Evolutionary conservation across 1,284 basidiomycete genomes (phyloP), one percentile per base, ranked within the genome.

Genomic region (Ganoderma lingzhi): DNA sequence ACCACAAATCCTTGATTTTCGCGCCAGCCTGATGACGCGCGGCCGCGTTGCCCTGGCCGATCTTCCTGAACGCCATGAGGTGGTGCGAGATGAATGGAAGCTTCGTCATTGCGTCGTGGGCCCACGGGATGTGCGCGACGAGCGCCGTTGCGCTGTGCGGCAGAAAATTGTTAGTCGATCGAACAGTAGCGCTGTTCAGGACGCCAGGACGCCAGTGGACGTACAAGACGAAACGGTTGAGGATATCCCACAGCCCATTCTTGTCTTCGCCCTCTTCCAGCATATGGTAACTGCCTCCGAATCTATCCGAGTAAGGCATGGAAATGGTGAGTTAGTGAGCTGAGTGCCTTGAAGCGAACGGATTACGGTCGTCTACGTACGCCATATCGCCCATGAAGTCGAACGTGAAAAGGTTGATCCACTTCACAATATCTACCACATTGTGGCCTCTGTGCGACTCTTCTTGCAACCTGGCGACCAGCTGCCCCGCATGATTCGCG

Each of bases 331-430:
- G 23, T 23, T 23, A 23, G 45, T 35, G 35, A 35, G 35, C 0
- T 6, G 5, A 10, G n/a, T 53, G 2, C 23, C 23, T 5, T 5
- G 10, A 14, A 28, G 3, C 48, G 23, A 28, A 5, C 10, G 0
- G 0, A 28, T 30, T 12, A 10, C 6, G 1, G 23, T 28, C 0
- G 1, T 9, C 2, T 1, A 56, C 55, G 17, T 35, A 56, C 55
- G 32, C 55, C 55, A 56, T 56, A 32, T 56, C 55, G 3, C 55
- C 55, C 55, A 56, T 56, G 30, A 56, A 56, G 32, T 56, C 55
- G 32, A 56, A 56, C 32, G 55, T 56, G 55, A 56, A 56, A 15
- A 32, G 32, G 6, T 35, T n/a, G 17, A 56, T 35, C 32, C 30
- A 56, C 32, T 56, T 15, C 17, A 35, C 28, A 10, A 56, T 56